These are phyloP conservation scores for Geotrichum reessii DNA, from an alignment of 1,139 yeast genomes.

Conservation along the genomic window DNA sequence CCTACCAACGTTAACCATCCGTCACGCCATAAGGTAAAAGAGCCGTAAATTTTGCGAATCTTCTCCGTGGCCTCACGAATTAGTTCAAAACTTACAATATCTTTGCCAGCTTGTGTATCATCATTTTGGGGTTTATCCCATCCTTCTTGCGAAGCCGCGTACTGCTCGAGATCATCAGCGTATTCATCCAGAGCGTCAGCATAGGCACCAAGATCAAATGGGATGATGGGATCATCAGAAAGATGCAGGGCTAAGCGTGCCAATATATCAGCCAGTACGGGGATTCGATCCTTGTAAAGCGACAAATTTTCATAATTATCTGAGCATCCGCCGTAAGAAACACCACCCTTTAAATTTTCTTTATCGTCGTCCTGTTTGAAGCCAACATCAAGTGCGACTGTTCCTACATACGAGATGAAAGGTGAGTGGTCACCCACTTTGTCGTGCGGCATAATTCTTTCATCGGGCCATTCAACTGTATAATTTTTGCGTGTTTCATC, in stretches of 20 bases:
- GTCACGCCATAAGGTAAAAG: conserved; percentile 43
- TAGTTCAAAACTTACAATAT: conserved; percentile 22
- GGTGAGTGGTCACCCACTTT: conserved; percentile 60
- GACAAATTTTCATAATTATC: conserved; percentile 53
- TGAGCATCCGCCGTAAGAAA: conserved; percentile 43
- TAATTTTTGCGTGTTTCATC: conserved; percentile 33
- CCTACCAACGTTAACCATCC: conserved; percentile 50
- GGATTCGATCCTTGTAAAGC: conserved; percentile 40
- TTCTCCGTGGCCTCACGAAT: conserved; percentile 28
- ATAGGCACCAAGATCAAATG: conserved; percentile 54
- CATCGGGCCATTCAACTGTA: conserved; percentile 24
- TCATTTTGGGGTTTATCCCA: conserved; percentile 11
- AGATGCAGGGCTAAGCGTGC: conserved; percentile 51
- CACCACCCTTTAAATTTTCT: conserved; percentile 32
- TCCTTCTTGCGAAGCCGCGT: conserved; percentile 32
- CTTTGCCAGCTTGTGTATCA: neutral
- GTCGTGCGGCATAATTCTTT: conserved; percentile 19
- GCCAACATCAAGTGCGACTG: conserved; percentile 61
- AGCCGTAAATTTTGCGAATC: conserved; percentile 25
- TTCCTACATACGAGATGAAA: conserved; percentile 55
- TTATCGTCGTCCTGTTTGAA: conserved; percentile 46
- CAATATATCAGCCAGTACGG: conserved; percentile 51
- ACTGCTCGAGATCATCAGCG: conserved; percentile 46
- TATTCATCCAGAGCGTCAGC: conserved; percentile 44
- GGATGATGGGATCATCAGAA: conserved; percentile 71